phyloP scores from a whole-genome alignment of 192 early-diverging fungal genomes.

The Backusella liffmaniae region DNA sequence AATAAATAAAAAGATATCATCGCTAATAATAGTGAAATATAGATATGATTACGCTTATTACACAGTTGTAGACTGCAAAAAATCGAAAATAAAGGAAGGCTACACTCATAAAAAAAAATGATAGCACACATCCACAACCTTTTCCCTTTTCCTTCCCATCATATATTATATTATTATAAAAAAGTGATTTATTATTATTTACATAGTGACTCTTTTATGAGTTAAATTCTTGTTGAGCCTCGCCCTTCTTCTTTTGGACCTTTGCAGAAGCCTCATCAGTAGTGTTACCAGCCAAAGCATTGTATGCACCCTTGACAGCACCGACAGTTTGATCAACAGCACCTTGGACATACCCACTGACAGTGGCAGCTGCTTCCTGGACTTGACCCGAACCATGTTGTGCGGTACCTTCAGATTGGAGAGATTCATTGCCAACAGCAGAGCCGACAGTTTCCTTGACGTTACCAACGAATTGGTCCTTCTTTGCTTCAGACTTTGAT shows the following conservation, averaged over 20 bases:
- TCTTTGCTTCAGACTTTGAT: slow-evolving; percentile 23
- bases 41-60: too few relatives aligned
- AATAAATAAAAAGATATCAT: too few relatives aligned
- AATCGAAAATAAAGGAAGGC: too few relatives aligned
- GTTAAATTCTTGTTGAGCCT: slow-evolving; percentile 10
- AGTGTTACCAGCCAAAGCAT: slow-evolving; percentile 16
- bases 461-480: slow-evolving; percentile 33
- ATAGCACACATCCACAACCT: too few relatives aligned
- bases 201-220: neutral
- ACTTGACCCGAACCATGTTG: slow-evolving; percentile 29
- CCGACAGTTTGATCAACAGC: slow-evolving; percentile 24
- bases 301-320: slow-evolving; percentile 28
- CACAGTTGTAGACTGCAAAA: too few relatives aligned
- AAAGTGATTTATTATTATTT: too few relatives aligned
- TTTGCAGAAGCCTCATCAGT: slow-evolving; percentile 1
- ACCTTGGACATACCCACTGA: slow-evolving; percentile 29
- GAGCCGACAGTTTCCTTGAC: slow-evolving; percentile 38
- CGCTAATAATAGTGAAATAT: too few relatives aligned
- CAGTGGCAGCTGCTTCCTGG: slow-evolving; percentile 17
- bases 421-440: slow-evolving; percentile 30
- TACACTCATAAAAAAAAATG: too few relatives aligned
- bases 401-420: slow-evolving; percentile 31
- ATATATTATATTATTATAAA: neutral
- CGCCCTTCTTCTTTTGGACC: slow-evolving; percentile 22
- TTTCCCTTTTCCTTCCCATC: too few relatives aligned